Evolutionary conservation across 257 asterid species (phyloP).

Genomic region (Gentiana macrophylla): DNA sequence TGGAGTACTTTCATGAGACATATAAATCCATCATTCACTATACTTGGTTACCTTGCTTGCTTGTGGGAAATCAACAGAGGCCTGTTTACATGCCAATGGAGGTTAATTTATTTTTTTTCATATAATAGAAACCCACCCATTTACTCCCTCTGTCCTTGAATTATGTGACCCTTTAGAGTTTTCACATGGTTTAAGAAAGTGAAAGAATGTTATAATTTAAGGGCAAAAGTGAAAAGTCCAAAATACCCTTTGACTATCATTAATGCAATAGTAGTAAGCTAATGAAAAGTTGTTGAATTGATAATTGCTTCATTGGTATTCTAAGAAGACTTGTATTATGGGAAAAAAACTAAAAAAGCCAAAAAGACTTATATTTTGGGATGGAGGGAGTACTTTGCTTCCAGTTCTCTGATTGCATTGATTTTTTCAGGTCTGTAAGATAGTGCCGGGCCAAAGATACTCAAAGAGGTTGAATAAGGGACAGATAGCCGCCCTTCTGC

Average conservation of each 20-base stretch:
- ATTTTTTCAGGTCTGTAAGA: constrained; percentile 68
- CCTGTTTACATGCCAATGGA: constrained; percentile 94
- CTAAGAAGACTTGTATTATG: no score
- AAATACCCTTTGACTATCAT: no score
- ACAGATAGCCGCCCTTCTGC: constrained; percentile 81
- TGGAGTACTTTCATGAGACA: constrained; percentile 19
- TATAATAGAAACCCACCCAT: neutral
- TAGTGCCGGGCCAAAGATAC: constrained; percentile 89
- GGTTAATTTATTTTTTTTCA: constrained; percentile 24
- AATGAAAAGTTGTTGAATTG: no score
- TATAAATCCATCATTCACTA: constrained; percentile 55
- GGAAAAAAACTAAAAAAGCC: no score
- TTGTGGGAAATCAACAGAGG: constrained; percentile 84
- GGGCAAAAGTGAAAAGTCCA: no score
- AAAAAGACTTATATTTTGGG: no score
- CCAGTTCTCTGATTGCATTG: neutral
- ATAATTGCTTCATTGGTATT: no score
- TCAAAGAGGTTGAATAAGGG: constrained; percentile 85
- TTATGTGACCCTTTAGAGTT: no score
- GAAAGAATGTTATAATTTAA: no score
- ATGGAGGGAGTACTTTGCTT: neutral
- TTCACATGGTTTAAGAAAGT: no score
- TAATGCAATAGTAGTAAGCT: no score
- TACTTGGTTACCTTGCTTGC: constrained; percentile 80
- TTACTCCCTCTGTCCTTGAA: no score